Evolutionary conservation across 2,329 filamentous ascomycete genomes (phyloP), one percentile per base, ranked within the genome.

Genomic region (Fusarium acutatum): DNA sequence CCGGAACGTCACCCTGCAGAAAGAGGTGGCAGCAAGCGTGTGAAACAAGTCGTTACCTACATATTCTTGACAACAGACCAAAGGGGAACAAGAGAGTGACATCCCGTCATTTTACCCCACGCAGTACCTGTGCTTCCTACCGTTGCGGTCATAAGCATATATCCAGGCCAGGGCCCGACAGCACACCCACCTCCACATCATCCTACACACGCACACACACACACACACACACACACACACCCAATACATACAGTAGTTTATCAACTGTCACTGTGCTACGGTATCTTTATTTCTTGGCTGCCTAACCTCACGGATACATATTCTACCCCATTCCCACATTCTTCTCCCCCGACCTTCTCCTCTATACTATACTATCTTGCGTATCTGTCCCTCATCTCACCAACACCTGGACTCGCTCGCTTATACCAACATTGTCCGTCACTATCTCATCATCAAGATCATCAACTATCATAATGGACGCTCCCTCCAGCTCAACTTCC

Each of bases 401-500:
- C 24, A 35, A 41, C 24, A n/a, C n/a, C 13, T 26, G 26, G 35
- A 52, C 41, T 52, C 59, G 34, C 38, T 61, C 53, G 61, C 60
- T 60, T 60, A 32, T 41, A 58, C 22, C 57, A 50, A 32, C 28
- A 41, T 60, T 24, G 54, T 60, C 47, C 58, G 67, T 60, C 65
- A 61, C 40, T 41, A 74, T 49, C 69, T 66, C 64, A 57, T 41
- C 24, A 37, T 20, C 34, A 66, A n/a, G 20, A 53, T 22, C 46
- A 60, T 41, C 56, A 44, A 38, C 50, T 28, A 44, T 43, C 44
- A 74, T 44, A 60, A 74, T 84, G 80, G 78, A 84, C 74, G 80
- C 82, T 66, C 77, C 82, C 63, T 79, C 82, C 49, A 79, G 78
- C 40, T 77, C 77, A 46, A 70, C 75, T 61, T 74, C 75, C 24